phyloP scores from a whole-genome alignment of 2,329 filamentous ascomycete species.

The Zasmidium cellare region DNA sequence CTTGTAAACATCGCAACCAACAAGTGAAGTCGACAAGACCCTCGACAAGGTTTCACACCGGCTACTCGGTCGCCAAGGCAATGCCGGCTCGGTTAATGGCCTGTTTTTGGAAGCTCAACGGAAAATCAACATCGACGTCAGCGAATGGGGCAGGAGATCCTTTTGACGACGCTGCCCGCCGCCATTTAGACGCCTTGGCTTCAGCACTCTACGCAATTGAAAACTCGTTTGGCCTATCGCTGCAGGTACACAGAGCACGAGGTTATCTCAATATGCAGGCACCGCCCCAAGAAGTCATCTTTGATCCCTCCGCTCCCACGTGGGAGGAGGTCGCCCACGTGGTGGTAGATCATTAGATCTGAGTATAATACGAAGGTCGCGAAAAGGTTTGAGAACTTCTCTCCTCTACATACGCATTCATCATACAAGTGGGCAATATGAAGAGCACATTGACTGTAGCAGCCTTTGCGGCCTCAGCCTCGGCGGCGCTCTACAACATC shows the following conservation, averaged over 20 bases:
- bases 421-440: constrained; percentile 13
- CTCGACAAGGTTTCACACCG: too few relatives aligned
- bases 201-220: neutral
- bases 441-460: constrained; percentile 15
- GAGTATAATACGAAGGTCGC: constrained; percentile 39
- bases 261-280: constrained; percentile 13
- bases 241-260: constrained; percentile 23
- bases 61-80: too few relatives aligned
- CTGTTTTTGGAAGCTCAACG: too few relatives aligned
- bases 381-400: neutral
- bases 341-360: constrained; percentile 6
- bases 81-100: too few relatives aligned
- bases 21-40: too few relatives aligned
- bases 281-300: neutral
- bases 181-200: neutral
- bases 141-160: neutral
- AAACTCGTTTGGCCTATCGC: constrained; percentile 19
- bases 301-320: neutral
- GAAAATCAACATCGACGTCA: neutral
- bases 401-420: neutral
- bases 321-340: constrained; percentile 4
- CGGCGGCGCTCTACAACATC: constrained; percentile 48
- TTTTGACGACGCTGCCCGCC: neutral
- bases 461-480: constrained; percentile 18
- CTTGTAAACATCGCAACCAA: too few relatives aligned